These are phyloP conservation scores for Pseudomonodictys pantanalensis DNA, from an alignment of 495 filamentous ascomycete species.

Conservation along the genomic window DNA sequence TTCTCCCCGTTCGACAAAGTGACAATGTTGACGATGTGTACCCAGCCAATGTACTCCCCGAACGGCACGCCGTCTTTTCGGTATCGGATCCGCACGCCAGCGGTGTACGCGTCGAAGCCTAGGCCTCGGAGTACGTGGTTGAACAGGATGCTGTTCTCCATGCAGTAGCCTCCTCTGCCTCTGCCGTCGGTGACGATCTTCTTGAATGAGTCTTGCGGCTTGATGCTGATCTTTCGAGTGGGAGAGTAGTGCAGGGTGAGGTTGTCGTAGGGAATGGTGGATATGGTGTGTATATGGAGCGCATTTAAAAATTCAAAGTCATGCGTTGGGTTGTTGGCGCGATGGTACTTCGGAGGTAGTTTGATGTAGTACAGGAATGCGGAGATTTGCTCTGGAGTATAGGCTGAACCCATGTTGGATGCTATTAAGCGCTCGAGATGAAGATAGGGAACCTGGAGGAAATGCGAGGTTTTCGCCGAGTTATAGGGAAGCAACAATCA, in stretches of 20 bases:
- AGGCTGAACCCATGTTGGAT: constrained; percentile 15
- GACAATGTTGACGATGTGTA: constrained; percentile 35
- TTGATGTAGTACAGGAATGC: constrained; percentile 27
- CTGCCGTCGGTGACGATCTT: constrained; percentile 16
- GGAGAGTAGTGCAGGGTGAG: constrained; percentile 25
- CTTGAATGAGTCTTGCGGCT: constrained; percentile 21
- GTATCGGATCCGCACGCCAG: constrained; percentile 28
- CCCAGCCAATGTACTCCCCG: constrained; percentile 31
- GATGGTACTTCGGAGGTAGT: constrained; percentile 24
- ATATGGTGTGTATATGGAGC: constrained; percentile 26
- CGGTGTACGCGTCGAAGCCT: constrained; percentile 26
- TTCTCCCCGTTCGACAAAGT: constrained; percentile 16
- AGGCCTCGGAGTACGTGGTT: constrained; percentile 26
- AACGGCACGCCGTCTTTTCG: constrained; percentile 23
- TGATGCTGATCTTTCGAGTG: constrained; percentile 9
- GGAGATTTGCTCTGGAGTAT: constrained; percentile 23
- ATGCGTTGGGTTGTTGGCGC: not conserved
- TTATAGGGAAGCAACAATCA: too few relatives aligned
- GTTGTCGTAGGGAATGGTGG: constrained; percentile 32
- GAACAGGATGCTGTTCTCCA: constrained; percentile 32
- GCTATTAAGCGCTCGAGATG: too few relatives aligned
- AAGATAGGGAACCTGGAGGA: too few relatives aligned
- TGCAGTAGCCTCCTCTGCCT: constrained; percentile 31
- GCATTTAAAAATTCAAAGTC: constrained; percentile 19
- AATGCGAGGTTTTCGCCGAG: too few relatives aligned